Conservation (phyloP, 371 early-diverging fungal species). For the Zancudomyces culisetae region DNA sequence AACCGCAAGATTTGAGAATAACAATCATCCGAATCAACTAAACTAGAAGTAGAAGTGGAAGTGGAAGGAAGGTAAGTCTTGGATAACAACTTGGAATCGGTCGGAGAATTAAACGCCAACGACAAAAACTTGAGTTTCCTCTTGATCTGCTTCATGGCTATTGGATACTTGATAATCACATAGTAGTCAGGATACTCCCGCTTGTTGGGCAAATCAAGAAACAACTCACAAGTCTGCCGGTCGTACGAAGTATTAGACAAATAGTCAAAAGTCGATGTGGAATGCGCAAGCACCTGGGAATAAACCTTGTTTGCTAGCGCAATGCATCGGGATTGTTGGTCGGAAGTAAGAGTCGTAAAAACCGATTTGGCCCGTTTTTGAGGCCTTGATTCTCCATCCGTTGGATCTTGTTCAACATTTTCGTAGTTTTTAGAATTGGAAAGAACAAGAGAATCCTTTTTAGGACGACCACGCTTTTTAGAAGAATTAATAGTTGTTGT, state of each 20-base stretch:
- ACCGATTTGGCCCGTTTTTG: slow-evolving; percentile 2
- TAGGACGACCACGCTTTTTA: no score
- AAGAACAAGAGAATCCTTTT: no score
- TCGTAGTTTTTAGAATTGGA: background rate
- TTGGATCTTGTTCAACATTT: background rate
- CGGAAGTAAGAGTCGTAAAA: slow-evolving; percentile 5
- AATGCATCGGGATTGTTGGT: slow-evolving; percentile 13
- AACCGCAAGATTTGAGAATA: slow-evolving; percentile 6
- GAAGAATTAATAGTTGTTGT: no score
- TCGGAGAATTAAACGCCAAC: background rate
- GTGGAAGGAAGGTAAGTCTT: background rate
- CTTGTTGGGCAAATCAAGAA: slow-evolving; percentile 52
- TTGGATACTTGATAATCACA: slow-evolving; percentile 61
- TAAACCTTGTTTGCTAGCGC: slow-evolving; percentile 11
- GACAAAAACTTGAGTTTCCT: slow-evolving; percentile 29
- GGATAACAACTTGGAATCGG: background rate
- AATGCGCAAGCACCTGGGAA: slow-evolving; percentile 5
- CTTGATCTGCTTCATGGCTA: slow-evolving; percentile 52
- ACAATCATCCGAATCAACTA: slow-evolving; percentile 8
- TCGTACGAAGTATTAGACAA: slow-evolving; percentile 7
- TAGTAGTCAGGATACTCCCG: slow-evolving; percentile 71
- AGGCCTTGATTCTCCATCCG: background rate
- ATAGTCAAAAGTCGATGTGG: slow-evolving; percentile 1
- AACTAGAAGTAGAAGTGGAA: background rate
- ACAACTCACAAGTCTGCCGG: slow-evolving; percentile 42